Percentiles rank a stretch among this genome's conserved stretches.
Conservation (phyloP, 2,329 filamentous ascomycete genomes). For the Arthroderma sp. region DNA sequence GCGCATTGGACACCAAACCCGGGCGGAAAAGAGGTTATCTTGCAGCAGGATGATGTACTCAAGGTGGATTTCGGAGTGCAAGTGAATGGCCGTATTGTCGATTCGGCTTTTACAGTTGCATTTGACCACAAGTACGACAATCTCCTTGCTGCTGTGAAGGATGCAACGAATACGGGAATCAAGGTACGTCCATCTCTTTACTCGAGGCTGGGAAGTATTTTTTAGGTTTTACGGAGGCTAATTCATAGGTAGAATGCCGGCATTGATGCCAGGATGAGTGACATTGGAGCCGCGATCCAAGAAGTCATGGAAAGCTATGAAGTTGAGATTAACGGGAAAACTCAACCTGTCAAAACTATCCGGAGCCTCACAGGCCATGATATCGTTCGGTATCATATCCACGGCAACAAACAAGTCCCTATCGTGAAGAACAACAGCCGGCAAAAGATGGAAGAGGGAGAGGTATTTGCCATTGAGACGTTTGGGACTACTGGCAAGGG, state of each 20-base stretch:
- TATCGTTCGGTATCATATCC: constrained; percentile 41
- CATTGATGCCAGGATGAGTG: constrained; percentile 40
- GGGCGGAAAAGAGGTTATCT: constrained; percentile 52
- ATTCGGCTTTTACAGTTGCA: constrained; percentile 66
- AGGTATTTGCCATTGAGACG: constrained; percentile 46
- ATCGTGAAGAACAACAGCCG: constrained; percentile 32
- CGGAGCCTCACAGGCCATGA: constrained; percentile 43
- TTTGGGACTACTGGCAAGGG: constrained; percentile 44
- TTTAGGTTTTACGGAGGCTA: constrained; percentile 6
- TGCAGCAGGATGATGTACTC: constrained; percentile 62
- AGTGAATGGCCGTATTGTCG: constrained; percentile 65
- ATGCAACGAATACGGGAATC: constrained; percentile 53
- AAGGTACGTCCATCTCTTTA: constrained; percentile 19
- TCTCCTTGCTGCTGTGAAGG: constrained; percentile 58
- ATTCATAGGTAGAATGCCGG: constrained; percentile 32
- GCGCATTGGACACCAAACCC: constrained; percentile 47
- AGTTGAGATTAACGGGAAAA: constrained; percentile 40
- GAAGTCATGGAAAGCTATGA: constrained; percentile 52
- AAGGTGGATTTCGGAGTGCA: constrained; percentile 76
- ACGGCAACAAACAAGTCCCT: constrained; percentile 43
- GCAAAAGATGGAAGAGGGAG: constrained; percentile 46
- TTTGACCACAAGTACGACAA: constrained; percentile 66
- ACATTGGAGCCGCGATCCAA: constrained; percentile 46
- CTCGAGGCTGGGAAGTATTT: not conserved
- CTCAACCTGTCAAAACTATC: constrained; percentile 39